phyloP scores from a whole-genome alignment of 768 basidiomycete species.

The Tricholoma terreum region DNA sequence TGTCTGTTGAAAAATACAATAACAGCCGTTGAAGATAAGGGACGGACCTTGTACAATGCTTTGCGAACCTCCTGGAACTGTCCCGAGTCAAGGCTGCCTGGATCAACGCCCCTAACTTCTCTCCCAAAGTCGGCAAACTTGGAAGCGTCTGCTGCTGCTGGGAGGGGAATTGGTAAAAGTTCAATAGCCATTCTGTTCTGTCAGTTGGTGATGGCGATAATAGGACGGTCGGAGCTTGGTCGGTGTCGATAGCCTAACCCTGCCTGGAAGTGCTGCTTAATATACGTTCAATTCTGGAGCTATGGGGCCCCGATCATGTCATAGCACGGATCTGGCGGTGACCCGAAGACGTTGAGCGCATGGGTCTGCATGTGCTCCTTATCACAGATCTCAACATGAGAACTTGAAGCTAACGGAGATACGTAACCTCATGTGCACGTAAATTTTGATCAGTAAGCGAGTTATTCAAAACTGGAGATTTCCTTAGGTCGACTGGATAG shows the following conservation, averaged over 20 bases:
- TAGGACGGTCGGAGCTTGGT: constrained; percentile 5
- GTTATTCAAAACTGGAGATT: too few species aligned
- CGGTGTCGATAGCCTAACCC: neutral
- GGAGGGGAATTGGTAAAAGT: constrained; percentile 63
- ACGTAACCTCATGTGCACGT: too few species aligned
- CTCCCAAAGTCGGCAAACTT: constrained; percentile 73
- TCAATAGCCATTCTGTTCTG: constrained; percentile 62
- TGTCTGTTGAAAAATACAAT: neutral
- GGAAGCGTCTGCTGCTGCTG: constrained; percentile 64
- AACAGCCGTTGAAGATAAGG: neutral
- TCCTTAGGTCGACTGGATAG: too few species aligned
- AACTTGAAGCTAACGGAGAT: too few species aligned
- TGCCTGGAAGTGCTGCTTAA: neutral
- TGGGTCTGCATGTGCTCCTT: too few species aligned
- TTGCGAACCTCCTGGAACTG: constrained; percentile 66
- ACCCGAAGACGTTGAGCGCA: too few species aligned
- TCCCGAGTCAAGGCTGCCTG: constrained; percentile 54
- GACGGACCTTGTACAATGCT: constrained; percentile 71
- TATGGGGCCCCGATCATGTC: too few species aligned
- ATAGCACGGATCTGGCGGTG: too few species aligned
- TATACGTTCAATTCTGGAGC: neutral
- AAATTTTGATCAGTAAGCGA: too few species aligned
- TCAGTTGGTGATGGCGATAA: neutral
- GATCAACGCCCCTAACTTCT: constrained; percentile 71
- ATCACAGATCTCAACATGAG: too few species aligned